A percentile compares a stretch with the other conserved stretches of the same genome.
Conservation (phyloP, 192 early-diverging fungal species). For the Podila epicladia region DNA sequence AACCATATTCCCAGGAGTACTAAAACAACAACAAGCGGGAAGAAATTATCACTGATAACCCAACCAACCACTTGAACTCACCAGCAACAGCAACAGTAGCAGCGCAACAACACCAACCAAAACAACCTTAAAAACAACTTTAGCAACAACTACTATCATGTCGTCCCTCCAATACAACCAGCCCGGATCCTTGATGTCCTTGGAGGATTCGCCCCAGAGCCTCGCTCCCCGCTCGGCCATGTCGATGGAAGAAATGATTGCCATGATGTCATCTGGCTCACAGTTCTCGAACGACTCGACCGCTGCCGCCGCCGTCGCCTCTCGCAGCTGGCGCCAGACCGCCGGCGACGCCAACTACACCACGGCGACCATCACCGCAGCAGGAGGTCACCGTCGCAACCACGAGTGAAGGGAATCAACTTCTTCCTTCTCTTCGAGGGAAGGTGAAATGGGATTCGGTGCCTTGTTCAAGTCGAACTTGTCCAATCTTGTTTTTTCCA, state of each 20-base stretch:
- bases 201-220: constrained; percentile 31
- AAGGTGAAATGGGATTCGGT: no score
- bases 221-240: constrained; percentile 39
- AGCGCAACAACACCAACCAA: background rate
- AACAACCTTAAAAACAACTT: background rate
- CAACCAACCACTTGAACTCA: background rate
- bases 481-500: background rate
- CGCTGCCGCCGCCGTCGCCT: constrained; percentile 19
- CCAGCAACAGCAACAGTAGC: background rate
- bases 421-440: no score
- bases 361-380: constrained; percentile 19
- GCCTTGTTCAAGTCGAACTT: background rate
- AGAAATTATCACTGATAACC: background rate
- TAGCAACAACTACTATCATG: constrained; percentile 19
- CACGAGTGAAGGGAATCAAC: constrained; percentile 14
- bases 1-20: constrained; percentile 6
- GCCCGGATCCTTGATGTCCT: constrained; percentile 33
- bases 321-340: constrained; percentile 34
- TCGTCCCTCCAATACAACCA: constrained; percentile 48
- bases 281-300: constrained; percentile 41
- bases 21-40: constrained; percentile 1
- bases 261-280: constrained; percentile 10
- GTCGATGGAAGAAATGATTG: constrained; percentile 47
- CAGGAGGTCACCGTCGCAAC: constrained; percentile 48
- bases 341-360: constrained; percentile 27